Evolutionary conservation across 306 rosid species (phyloP).

Genomic region (Corylus americana): DNA sequence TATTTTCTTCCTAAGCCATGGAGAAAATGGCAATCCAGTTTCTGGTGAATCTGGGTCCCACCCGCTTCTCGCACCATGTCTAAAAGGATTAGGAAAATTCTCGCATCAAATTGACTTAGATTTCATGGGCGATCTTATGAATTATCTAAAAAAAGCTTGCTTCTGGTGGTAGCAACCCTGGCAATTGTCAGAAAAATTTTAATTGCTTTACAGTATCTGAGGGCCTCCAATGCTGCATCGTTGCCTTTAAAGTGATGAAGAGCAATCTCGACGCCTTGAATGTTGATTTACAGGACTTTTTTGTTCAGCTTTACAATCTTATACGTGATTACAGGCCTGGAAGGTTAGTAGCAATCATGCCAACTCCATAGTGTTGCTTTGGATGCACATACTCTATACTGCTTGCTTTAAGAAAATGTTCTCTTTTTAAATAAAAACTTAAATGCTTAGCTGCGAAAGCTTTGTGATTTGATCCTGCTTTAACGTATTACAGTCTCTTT

Average conservation of each 20-base stretch:
- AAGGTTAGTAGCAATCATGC: slow-evolving; percentile 54
- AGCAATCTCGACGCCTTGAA: slow-evolving; percentile 91
- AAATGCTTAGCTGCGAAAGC: too few species aligned
- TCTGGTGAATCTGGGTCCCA: slow-evolving; percentile 51
- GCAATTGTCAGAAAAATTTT: slow-evolving; percentile 41
- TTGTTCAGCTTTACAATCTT: slow-evolving; percentile 86
- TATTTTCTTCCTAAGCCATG: slow-evolving; percentile 54
- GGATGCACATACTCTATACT: slow-evolving; percentile 8
- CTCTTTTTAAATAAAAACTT: too few species aligned
- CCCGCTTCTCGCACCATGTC: slow-evolving; percentile 81
- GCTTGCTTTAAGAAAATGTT: background rate
- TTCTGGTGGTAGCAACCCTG: slow-evolving; percentile 49
- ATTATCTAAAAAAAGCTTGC: slow-evolving; percentile 69
- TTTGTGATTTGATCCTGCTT: background rate
- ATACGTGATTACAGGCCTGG: slow-evolving; percentile 91
- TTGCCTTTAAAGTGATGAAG: slow-evolving; percentile 91
- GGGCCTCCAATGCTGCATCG: slow-evolving; percentile 90
- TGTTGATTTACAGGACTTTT: slow-evolving; percentile 91
- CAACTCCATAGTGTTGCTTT: slow-evolving; percentile 6
- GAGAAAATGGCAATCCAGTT: slow-evolving; percentile 38
- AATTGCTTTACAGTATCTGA: slow-evolving; percentile 73
- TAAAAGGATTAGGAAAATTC: slow-evolving; percentile 89
- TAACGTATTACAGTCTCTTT: background rate
- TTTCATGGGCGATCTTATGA: too few species aligned
- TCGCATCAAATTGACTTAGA: slow-evolving; percentile 20